Evolutionary conservation across 257 asterid species (phyloP).

Genomic region (Coffea eugenioides): DNA sequence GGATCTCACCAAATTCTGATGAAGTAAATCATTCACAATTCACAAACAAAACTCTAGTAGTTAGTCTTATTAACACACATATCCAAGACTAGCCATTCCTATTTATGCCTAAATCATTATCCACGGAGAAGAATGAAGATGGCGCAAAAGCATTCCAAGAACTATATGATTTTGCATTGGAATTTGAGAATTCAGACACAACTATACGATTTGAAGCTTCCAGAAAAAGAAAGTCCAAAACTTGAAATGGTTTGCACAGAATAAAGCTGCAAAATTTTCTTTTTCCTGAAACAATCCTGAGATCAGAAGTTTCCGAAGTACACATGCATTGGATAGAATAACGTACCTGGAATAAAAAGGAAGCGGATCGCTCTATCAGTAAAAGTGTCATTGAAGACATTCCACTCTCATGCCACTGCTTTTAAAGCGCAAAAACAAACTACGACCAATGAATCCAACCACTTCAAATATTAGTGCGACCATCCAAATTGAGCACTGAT

Average conservation of each 20-base stretch:
- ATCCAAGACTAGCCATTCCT: not conserved
- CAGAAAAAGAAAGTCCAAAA: not conserved
- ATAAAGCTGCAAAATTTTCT: not conserved
- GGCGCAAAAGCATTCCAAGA: not conserved
- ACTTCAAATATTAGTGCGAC: not conserved
- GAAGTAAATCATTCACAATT: not conserved
- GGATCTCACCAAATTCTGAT: not conserved
- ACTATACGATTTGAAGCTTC: not conserved
- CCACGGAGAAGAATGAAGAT: not conserved
- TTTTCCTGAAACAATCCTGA: not conserved
- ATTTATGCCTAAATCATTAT: not conserved
- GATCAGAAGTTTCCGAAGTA: not conserved
- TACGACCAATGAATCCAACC: not conserved
- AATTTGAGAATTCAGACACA: not conserved
- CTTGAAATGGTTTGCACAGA: too few relatives aligned
- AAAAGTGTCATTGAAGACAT: constrained; percentile 21
- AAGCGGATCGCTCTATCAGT: not conserved
- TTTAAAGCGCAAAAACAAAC: not conserved
- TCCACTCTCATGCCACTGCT: constrained; percentile 18
- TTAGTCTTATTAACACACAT: not conserved
- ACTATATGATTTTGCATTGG: not conserved
- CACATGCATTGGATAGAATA: not conserved
- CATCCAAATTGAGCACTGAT: not conserved
- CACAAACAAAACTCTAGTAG: not conserved
- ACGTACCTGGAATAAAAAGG: constrained; percentile 21